Percentiles rank a stretch among this genome's conserved stretches.
phyloP scores from a whole-genome alignment of 768 basidiomycete genomes.

The Suillus fuscotomentosus region DNA sequence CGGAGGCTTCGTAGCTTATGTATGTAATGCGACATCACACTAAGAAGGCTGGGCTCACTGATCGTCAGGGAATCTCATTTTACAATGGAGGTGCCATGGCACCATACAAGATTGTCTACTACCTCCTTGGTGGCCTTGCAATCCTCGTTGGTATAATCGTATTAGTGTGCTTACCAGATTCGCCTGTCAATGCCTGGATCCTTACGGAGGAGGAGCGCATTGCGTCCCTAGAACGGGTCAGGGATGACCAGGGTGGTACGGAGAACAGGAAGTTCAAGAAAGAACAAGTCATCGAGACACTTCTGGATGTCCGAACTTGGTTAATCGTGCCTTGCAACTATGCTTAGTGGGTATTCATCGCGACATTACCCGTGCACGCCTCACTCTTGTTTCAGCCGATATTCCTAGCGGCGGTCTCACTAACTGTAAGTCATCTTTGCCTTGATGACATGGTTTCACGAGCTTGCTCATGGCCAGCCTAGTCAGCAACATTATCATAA shows the following conservation, averaged over 20 bases:
- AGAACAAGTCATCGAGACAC: constrained; percentile 24
- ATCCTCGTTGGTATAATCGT: constrained; percentile 34
- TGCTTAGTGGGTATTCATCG: constrained; percentile 14
- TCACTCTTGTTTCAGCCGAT: constrained; percentile 13
- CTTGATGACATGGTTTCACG: not conserved
- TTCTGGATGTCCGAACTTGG: constrained; percentile 27
- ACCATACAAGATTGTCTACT: constrained; percentile 37
- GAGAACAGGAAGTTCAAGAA: constrained; percentile 26
- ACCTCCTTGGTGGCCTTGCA: constrained; percentile 38
- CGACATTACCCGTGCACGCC: not conserved
- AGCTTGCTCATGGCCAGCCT: not conserved
- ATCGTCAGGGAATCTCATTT: constrained; percentile 32
- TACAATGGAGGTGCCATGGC: constrained; percentile 28
- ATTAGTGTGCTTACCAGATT: constrained; percentile 39
- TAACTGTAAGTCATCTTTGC: constrained; percentile 12
- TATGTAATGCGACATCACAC: constrained; percentile 7
- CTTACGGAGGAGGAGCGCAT: constrained; percentile 37
- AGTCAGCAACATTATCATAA: constrained; percentile 23
- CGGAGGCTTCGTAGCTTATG: constrained; percentile 40
- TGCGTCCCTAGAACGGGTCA: constrained; percentile 39
- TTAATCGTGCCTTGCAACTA: constrained; percentile 26
- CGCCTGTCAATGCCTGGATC: constrained; percentile 36
- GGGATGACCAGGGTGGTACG: constrained; percentile 33
- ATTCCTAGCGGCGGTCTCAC: constrained; percentile 21
- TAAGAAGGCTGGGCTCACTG: not conserved